phyloP scores from a whole-genome alignment of 2,329 filamentous ascomycete species.

The Macrophomina pseudophaseolina region DNA sequence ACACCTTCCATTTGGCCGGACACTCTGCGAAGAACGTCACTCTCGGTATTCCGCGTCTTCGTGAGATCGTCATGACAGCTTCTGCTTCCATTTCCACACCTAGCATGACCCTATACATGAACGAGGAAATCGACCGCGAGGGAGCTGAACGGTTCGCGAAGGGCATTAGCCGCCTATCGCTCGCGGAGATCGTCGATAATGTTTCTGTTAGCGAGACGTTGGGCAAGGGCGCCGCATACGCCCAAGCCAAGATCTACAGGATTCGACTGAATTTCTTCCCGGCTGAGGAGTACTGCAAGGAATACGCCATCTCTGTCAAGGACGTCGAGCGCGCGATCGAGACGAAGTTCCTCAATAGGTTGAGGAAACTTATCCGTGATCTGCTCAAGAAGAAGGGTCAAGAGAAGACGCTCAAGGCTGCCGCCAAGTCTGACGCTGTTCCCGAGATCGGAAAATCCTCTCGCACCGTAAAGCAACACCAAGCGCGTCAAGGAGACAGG shows the following conservation, averaged over 20 bases:
- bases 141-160: conserved; percentile 85
- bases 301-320: conserved; percentile 79
- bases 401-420: conserved; percentile 59
- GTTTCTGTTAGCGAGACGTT: conserved; percentile 80
- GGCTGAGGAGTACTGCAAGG: conserved; percentile 77
- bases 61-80: conserved; percentile 98
- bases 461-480: conserved; percentile 57
- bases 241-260: conserved; percentile 82
- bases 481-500: conserved; percentile 53
- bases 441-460: conserved; percentile 74
- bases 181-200: conserved; percentile 83
- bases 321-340: conserved; percentile 85
- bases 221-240: conserved; percentile 70
- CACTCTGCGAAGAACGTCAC: conserved; percentile 99
- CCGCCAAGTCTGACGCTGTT: conserved; percentile 64
- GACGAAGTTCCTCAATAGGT: conserved; percentile 73
- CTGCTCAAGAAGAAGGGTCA: conserved; percentile 80
- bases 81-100: conserved; percentile 88
- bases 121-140: conserved; percentile 70
- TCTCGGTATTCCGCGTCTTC: conserved; percentile 92
- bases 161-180: conserved; percentile 82
- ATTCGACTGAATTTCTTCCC: conserved; percentile 85
- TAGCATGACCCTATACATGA: conserved; percentile 82
- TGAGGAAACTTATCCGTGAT: conserved; percentile 72
- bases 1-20: conserved; percentile 99